Evolutionary conservation across 805 yeast species (phyloP).

Genomic region (Saccharomyces cerevisiae): DNA sequence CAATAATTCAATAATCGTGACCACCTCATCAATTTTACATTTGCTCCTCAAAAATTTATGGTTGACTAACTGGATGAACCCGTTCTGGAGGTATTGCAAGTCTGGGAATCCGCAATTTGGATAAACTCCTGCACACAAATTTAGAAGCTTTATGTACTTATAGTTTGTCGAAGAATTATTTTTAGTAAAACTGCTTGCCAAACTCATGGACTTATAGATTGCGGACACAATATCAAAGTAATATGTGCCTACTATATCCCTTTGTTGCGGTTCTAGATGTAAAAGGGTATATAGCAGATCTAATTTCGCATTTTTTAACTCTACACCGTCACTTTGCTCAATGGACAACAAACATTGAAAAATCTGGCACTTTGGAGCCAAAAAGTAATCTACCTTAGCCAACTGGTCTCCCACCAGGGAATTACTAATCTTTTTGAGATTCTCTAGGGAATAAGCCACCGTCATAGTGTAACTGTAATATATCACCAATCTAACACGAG

Average conservation of each 20-base stretch:
- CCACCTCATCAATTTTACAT: background rate
- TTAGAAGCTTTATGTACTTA: conserved; percentile 16
- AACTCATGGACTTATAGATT: conserved; percentile 5
- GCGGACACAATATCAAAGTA: conserved; percentile 10
- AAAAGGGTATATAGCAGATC: conserved; percentile 17
- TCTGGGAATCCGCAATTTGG: conserved; percentile 8
- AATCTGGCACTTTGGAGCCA: conserved; percentile 3
- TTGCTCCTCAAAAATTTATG: background rate
- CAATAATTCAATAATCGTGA: background rate
- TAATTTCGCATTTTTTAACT: conserved; percentile 11
- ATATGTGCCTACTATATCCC: conserved; percentile 13
- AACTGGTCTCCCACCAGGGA: conserved; percentile 16
- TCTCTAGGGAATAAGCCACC: conserved; percentile 1
- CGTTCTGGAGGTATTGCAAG: conserved; percentile 2
- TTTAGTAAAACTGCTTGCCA: conserved; percentile 7
- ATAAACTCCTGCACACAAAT: conserved; percentile 14
- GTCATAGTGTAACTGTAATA: background rate
- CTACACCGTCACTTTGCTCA: background rate
- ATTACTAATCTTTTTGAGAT: conserved; percentile 7
- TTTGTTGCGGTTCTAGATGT: conserved; percentile 14
- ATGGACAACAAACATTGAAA: conserved; percentile 1
- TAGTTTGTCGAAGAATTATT: conserved; percentile 9
- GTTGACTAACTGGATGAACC: conserved; percentile 6
- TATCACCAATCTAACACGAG: background rate
- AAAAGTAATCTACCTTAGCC: conserved; percentile 12